phyloP scores from a whole-genome alignment of 1,284 basidiomycete genomes.

The Papiliotrema nemorosa region DNA sequence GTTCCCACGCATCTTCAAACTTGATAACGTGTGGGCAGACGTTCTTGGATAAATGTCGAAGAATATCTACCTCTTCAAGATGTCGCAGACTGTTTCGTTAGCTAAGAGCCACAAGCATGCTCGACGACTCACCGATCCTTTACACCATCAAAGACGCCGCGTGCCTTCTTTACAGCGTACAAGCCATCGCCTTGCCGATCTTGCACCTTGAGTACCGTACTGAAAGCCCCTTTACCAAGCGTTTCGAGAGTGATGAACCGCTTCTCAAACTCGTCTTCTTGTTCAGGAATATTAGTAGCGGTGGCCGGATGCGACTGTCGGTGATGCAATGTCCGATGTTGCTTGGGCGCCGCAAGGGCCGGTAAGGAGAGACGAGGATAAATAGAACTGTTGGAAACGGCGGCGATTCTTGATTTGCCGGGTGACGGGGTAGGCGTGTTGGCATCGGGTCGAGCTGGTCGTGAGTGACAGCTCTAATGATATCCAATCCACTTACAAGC shows the following conservation, averaged over 20 bases:
- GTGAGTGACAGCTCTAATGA: neutral
- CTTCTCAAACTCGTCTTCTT: slow-evolving; percentile 47
- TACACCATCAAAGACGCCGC: slow-evolving; percentile 79
- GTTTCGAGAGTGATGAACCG: slow-evolving; percentile 73
- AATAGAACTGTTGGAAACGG: slow-evolving; percentile 11
- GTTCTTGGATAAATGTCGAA: slow-evolving; percentile 66
- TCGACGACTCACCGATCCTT: slow-evolving; percentile 71
- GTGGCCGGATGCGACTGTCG: slow-evolving; percentile 46
- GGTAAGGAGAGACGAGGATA: slow-evolving; percentile 47
- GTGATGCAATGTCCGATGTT: slow-evolving; percentile 41
- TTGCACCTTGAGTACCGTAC: slow-evolving; percentile 85
- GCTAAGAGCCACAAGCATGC: slow-evolving; percentile 9
- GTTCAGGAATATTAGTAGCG: slow-evolving; percentile 19
- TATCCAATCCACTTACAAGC: slow-evolving; percentile 10
- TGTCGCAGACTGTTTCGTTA: slow-evolving; percentile 65
- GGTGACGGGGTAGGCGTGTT: slow-evolving; percentile 8
- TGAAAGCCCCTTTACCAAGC: slow-evolving; percentile 91
- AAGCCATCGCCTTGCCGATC: slow-evolving; percentile 60
- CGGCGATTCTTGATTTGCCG: slow-evolving; percentile 7
- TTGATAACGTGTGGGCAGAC: slow-evolving; percentile 74
- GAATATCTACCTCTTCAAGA: slow-evolving; percentile 91
- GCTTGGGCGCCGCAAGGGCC: slow-evolving; percentile 33
- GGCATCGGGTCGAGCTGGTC: neutral
- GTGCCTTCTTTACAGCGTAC: slow-evolving; percentile 92
- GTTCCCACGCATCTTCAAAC: slow-evolving; percentile 97